Evolutionary conservation across 805 yeast genomes (phyloP).

Genomic region (Candida maesae): DNA sequence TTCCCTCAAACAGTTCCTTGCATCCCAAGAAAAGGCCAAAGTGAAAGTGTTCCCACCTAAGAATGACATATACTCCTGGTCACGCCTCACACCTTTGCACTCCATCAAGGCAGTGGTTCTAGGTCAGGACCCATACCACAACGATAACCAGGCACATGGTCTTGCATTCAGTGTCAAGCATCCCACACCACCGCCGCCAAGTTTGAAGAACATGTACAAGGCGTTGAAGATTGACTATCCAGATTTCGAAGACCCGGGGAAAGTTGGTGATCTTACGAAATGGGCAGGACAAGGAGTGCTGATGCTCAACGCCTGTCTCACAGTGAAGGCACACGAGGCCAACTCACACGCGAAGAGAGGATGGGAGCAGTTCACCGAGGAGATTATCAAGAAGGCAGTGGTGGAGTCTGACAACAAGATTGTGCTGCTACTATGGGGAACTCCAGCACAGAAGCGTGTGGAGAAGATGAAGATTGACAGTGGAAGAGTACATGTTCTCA

Average conservation of each 20-base stretch:
- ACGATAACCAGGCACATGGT: constrained; percentile 92
- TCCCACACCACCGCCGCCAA: constrained; percentile 85
- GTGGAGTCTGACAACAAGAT: constrained; percentile 34
- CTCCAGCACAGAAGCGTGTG: constrained; percentile 40
- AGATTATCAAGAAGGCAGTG: constrained; percentile 55
- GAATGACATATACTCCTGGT: constrained; percentile 85
- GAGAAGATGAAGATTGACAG: constrained; percentile 27
- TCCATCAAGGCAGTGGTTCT: constrained; percentile 72
- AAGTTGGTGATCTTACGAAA: constrained; percentile 54
- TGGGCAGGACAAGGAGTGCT: constrained; percentile 92
- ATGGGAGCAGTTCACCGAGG: constrained; percentile 88
- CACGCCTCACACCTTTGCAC: constrained; percentile 73
- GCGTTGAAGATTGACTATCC: constrained; percentile 71
- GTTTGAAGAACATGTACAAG: constrained; percentile 82
- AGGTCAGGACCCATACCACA: constrained; percentile 98
- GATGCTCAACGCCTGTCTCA: constrained; percentile 79
- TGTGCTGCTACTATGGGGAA: constrained; percentile 34
- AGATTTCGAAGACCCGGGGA: constrained; percentile 52
- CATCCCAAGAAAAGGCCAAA: constrained; percentile 38
- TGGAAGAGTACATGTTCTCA: constrained; percentile 42
- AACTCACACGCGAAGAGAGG: constrained; percentile 88
- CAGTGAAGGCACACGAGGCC: constrained; percentile 91
- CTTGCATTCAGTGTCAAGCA: constrained; percentile 87
- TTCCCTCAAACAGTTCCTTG: constrained; percentile 60
- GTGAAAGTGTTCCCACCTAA: constrained; percentile 77